Base-by-base conservation (phyloP, 1,284 basidiomycete genomes). In the Puccinia sorghi region DNA sequence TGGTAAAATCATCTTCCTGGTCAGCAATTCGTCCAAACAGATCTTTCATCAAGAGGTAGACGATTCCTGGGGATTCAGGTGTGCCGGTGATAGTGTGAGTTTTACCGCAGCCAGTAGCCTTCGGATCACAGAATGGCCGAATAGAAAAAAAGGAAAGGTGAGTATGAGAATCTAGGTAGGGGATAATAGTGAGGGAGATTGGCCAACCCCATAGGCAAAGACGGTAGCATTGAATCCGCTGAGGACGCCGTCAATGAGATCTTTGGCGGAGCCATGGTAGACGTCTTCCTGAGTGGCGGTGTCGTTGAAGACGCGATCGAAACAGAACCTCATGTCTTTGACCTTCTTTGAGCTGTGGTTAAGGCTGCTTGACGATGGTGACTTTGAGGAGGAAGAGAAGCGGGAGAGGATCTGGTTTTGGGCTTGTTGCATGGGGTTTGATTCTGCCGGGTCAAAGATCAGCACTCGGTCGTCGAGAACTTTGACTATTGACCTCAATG, bases 21-120 rank as follows among this genome's bases (percentile, higher is more conserved):
- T 94, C 92, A 74, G 92, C 90, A 81, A 97, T 95, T 66, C 90
- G 89, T 81, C 91, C 90, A 84, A 97, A 98, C 79, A 98, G 89
- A 85, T 97, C 93, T 59, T 92, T 89, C 94, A 97, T 97, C n/a
- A 94, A 93, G 79, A 93, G 88, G 84, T 97, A 94, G 84, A 97
- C 96, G 82, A 97, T 90, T 39, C 95, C 95, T 17, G 94, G 93
- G 84, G 95, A 91, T 22, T 85, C 83, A 70, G 91, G 90, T 39
- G 91, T 91, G 80, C 95, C 95, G 83, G 93, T 96, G 84, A 97
- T 97, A 39, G 95, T 98, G 85, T 97, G 94, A 12, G 95, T 98
- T 86, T 98, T 98, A 80, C 95, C 95, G 84, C 95, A 97, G 20
- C 95, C 95, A 13, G 95, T 97, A 22, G 95, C 95, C 94, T 97